Conservation (phyloP, 2,329 filamentous ascomycete species). For the Ciborinia camelliae region DNA sequence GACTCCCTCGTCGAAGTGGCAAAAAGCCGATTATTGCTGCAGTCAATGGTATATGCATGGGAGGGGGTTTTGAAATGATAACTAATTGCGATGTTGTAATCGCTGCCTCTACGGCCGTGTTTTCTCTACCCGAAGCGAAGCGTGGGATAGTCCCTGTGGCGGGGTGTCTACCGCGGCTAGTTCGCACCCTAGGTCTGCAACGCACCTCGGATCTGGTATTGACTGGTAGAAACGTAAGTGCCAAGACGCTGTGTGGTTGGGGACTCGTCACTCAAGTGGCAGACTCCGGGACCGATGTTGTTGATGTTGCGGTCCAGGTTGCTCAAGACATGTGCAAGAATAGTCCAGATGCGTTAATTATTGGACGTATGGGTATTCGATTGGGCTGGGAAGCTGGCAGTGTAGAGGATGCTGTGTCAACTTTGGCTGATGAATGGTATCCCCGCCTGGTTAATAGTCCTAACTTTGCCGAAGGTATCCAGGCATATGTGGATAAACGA, state of each 20-base stretch:
- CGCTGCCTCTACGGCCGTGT: slow-evolving; percentile 54
- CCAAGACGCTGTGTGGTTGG: slow-evolving; percentile 58
- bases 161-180: slow-evolving; percentile 64
- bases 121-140: slow-evolving; percentile 67
- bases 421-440: slow-evolving; percentile 54
- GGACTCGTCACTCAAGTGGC: slow-evolving; percentile 66
- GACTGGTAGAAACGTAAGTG: slow-evolving; percentile 55
- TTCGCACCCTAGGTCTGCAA: slow-evolving; percentile 61
- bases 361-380: slow-evolving; percentile 25
- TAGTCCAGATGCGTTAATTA: slow-evolving; percentile 28
- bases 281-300: slow-evolving; percentile 42
- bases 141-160: slow-evolving; percentile 67
- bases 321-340: slow-evolving; percentile 28
- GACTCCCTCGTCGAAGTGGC: slow-evolving; percentile 54
- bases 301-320: slow-evolving; percentile 52
- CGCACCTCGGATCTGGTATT: slow-evolving; percentile 68
- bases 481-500: slow-evolving; percentile 71
- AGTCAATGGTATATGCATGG: slow-evolving; percentile 69
- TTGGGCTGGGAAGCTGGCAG: slow-evolving; percentile 27
- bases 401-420: slow-evolving; percentile 25
- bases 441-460: slow-evolving; percentile 57
- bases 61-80: slow-evolving; percentile 74
- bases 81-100: slow-evolving; percentile 66
- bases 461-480: slow-evolving; percentile 70
- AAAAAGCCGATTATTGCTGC: slow-evolving; percentile 73